Conservation (phyloP, 148 eudicot species). For the Rhododendron griersonianum region DNA sequence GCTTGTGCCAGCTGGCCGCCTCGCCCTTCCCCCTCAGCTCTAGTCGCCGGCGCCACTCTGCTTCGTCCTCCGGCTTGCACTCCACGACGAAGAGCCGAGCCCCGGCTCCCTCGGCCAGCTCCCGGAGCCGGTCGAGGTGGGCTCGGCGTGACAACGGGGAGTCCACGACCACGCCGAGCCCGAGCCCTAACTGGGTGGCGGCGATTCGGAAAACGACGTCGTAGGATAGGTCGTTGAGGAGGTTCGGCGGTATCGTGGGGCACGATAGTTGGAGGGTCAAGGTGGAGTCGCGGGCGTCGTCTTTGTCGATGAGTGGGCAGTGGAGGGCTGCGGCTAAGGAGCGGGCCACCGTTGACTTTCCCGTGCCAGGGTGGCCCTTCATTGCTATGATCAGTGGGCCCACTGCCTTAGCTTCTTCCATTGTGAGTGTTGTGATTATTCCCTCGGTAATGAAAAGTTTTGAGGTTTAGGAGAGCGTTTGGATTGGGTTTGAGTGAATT, state of each 20-base stretch:
- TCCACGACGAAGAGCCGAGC: conserved; percentile 20
- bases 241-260: conserved; percentile 14
- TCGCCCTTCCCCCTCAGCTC: conserved; percentile 24
- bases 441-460: not conserved
- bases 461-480: not conserved
- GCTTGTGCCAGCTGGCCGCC: conserved; percentile 62
- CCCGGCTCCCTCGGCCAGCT: conserved; percentile 28
- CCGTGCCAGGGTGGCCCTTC: conserved; percentile 43
- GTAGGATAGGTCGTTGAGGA: conserved; percentile 61
- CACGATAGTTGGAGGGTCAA: conserved; percentile 10
- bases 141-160: conserved; percentile 62
- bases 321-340: conserved; percentile 47
- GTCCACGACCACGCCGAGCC: conserved; percentile 58
- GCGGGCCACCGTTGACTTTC: conserved; percentile 64
- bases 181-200: conserved; percentile 48
- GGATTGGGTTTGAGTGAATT: not conserved
- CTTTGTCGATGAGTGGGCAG: conserved; percentile 71
- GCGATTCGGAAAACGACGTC: conserved; percentile 47
- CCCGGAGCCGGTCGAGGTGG: conserved; percentile 41
- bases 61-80: conserved; percentile 21
- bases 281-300: conserved; percentile 63
- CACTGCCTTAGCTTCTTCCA: not conserved
- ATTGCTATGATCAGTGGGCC: conserved; percentile 14
- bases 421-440: not conserved
- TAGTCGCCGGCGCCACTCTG: conserved; percentile 42